Base-by-base conservation (phyloP, 1,139 yeast genomes). In the Tardiomyces digboiensis region DNA sequence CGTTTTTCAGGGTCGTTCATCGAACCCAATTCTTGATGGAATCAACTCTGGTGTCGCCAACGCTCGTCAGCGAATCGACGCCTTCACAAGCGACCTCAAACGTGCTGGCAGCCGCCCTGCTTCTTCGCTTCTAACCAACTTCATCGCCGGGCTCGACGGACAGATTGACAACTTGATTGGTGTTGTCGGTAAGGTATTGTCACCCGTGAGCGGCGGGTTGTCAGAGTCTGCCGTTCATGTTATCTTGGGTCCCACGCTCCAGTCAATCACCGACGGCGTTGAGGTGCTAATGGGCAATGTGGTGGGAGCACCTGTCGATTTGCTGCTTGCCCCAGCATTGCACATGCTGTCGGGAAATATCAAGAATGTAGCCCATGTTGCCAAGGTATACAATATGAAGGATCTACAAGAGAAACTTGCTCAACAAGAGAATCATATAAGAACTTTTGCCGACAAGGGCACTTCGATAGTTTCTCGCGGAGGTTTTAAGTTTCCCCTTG, bases 131-230 rank as follows among this genome's bases (percentile, higher is more conserved):
- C 46, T 59, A 12, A 49, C 54, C 36, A 53, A 56, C 42, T 46
- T 54, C 33, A 51, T 62, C 40, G 51, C 61, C 20, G 65, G 64
- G 26, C 46, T 60, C 21, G 65, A 62, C 47, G 58, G 62, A 16
- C 66, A 62, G 48, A 53, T 62, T 44, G 66, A 62, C 44, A 57
- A 56, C 43, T 40, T 54, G 6, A 51, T 61, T 39, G 61, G 57
- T 3, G 44, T 52, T 19, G 45, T 57, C 38, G 49, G 55, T 20
- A 39, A 43, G 36, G 53, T 33, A 40, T 42, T 45, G 7, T 39
- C 45, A 41, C 43, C 44, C 3, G 45, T 52, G 18, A 55, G 61
- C 14, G 51, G 53, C n/a, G 62, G 62, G n/a, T 33, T 55, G 22
- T 50, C 58, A n/a, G 52, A 60, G 23, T 42, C 46, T 3, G 53